Evolutionary conservation across 192 early-diverging fungal genomes (phyloP), one percentile per base, ranked within the genome.

Genomic region (Coemansia sp.): DNA sequence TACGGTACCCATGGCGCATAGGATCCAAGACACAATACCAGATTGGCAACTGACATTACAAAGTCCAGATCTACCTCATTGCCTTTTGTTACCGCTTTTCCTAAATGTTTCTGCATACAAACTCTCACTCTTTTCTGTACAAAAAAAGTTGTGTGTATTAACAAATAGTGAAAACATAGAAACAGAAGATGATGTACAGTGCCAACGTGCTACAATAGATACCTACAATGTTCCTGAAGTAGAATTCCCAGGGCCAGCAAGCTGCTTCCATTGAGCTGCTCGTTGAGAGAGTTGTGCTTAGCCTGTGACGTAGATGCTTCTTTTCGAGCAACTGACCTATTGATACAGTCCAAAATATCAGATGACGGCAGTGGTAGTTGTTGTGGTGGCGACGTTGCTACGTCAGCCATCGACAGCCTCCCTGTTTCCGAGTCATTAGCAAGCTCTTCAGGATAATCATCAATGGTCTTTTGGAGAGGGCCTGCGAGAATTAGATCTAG

Each of bases 171-270:
- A 11, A 7, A 11, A 2, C 42, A 12, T 2, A 45, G 16, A 45
- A 11, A 45, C 8, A 14, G 16, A 14, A 11, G 3, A 45, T 7
- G 16, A 14, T 45, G 18, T 25, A 7, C 29, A 54, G 51, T 7
- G 18, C n/a, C 14, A 42, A 17, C 14, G 22, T 36, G 20, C 20
- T 55, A 73, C 29, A 82, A n/a, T 4, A 82, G 60, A 48, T 66
- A 51, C 28, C 58, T 58, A 59, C 68, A 63, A 55, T 82, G 66
- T 34, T 82, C 80, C 48, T 82, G 80, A 18, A 82, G 63, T 28
- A 82, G 51, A 17, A 82, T 63, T 7, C 80, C 80, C 32, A 76
- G 56, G 28, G 80, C 80, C 55, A 82, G 68, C 56, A 82, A 66
- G 31, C 73, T 67, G 74, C 80, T 73, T 17, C 71, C 71, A 54